Evolutionary conservation across 805 yeast genomes (phyloP).

Genomic region (Spathaspora sp.): DNA sequence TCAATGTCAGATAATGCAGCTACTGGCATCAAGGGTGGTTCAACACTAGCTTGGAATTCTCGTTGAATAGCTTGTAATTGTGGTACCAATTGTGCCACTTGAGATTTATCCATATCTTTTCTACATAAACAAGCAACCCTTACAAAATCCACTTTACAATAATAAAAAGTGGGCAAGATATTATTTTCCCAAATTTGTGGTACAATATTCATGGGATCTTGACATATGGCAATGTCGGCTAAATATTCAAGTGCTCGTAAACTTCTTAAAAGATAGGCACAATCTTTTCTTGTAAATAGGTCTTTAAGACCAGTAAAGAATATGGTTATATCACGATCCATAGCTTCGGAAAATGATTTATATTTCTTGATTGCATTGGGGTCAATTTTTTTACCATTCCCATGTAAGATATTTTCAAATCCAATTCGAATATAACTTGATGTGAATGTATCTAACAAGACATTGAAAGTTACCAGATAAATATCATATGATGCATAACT

Average conservation of each 20-base stretch:
- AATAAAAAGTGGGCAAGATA: constrained; percentile 64
- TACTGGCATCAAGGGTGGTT: constrained; percentile 27
- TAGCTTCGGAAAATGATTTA: constrained; percentile 36
- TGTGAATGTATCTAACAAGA: constrained; percentile 36
- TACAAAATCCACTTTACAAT: constrained; percentile 71
- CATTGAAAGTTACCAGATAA: constrained; percentile 35
- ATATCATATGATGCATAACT: constrained; percentile 41
- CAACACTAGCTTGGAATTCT: constrained; percentile 28
- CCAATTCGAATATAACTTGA: constrained; percentile 37
- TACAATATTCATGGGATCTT: constrained; percentile 27
- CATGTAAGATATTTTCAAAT: constrained; percentile 36
- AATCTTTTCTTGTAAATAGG: constrained; percentile 39
- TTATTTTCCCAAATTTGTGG: constrained; percentile 53
- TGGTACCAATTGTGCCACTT: constrained; percentile 24
- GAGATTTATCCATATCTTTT: constrained; percentile 38
- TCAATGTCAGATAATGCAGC: constrained; percentile 33
- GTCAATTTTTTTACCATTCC: constrained; percentile 40
- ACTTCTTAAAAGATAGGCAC: constrained; percentile 34
- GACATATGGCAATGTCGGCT: constrained; percentile 37
- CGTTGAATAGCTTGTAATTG: constrained; percentile 26
- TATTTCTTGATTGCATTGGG: constrained; percentile 31
- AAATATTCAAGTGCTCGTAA: constrained; percentile 39
- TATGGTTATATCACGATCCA: constrained; percentile 35
- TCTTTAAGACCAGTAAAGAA: constrained; percentile 33
- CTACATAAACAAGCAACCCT: constrained; percentile 56